A percentile compares a stretch with the other conserved stretches of the same genome.
Conservation (phyloP, 345 rosid species). For the Brassica juncea region DNA sequence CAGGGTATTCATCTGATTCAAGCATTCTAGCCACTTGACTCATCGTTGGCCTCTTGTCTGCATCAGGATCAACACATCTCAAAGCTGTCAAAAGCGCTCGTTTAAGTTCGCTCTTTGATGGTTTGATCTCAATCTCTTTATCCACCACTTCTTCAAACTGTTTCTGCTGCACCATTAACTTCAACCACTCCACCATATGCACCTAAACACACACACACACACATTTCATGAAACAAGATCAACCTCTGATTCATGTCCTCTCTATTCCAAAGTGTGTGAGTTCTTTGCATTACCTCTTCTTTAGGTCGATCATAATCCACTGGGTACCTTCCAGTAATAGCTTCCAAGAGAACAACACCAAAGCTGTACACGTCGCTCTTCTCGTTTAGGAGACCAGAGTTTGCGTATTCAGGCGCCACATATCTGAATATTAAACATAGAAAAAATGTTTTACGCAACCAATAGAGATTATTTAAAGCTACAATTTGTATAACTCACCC, state of each 20-base stretch:
- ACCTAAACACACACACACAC: constrained; percentile 50
- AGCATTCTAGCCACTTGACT: constrained; percentile 95
- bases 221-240: constrained; percentile 26
- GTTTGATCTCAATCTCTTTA: constrained; percentile 68
- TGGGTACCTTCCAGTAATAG: constrained; percentile 95
- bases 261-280: neutral
- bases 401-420: constrained; percentile 97
- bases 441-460: neutral
- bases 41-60: constrained; percentile 93
- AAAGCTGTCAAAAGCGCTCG: constrained; percentile 89
- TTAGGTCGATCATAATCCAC: constrained; percentile 86
- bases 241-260: neutral
- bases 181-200: constrained; percentile 94
- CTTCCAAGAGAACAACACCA: constrained; percentile 90
- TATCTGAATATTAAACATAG: constrained; percentile 49
- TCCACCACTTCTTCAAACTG: constrained; percentile 86
- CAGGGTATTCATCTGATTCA: constrained; percentile 84
- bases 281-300: constrained; percentile 60
- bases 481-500: constrained; percentile 58
- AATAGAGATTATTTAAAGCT: neutral
- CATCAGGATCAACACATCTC: constrained; percentile 95
- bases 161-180: constrained; percentile 87
- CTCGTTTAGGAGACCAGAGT: constrained; percentile 88
- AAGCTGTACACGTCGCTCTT: constrained; percentile 97
- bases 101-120: constrained; percentile 82